Percentiles rank a stretch among this genome's conserved stretches.
Conservation (phyloP, 257 asterid species). For the Ballota nigra region DNA sequence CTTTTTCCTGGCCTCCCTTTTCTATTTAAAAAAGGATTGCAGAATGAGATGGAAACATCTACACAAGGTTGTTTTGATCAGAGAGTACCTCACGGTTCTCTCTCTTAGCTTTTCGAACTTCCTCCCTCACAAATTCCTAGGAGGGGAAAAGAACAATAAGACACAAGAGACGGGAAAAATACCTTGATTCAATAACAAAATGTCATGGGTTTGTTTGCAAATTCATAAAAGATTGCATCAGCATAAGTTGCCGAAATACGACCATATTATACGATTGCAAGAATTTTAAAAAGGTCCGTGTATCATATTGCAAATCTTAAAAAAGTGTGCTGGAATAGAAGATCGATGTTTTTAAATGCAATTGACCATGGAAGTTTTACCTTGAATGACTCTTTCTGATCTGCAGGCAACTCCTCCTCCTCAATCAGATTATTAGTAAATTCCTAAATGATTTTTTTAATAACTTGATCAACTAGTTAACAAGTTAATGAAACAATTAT, state of each 20-base stretch:
- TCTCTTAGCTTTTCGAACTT: slow-evolving; percentile 65
- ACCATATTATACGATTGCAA: too few species aligned
- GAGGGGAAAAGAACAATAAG: slow-evolving; percentile 13
- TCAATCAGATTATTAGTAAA: slow-evolving; percentile 62
- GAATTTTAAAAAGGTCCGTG: too few species aligned
- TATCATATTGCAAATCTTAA: too few species aligned
- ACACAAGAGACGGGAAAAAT: not conserved
- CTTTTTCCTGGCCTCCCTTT: slow-evolving; percentile 77
- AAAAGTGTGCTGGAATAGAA: too few species aligned
- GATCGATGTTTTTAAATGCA: too few species aligned
- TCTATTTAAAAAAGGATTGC: slow-evolving; percentile 38
- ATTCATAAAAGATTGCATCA: too few species aligned
- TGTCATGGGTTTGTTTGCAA: too few species aligned
- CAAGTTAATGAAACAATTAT: not conserved
- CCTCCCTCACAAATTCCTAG: slow-evolving; percentile 69
- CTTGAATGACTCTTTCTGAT: slow-evolving; percentile 70
- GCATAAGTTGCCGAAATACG: too few species aligned
- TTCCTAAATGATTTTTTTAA: slow-evolving; percentile 39
- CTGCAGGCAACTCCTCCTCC: slow-evolving; percentile 63
- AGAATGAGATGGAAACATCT: not conserved
- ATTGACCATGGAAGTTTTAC: too few species aligned
- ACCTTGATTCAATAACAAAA: too few species aligned
- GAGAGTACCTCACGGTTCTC: slow-evolving; percentile 64
- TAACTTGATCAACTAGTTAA: not conserved
- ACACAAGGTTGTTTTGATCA: slow-evolving; percentile 7